Evolutionary conservation across 345 rosid species (phyloP).

Genomic region (Euphorbia tirucalli): DNA sequence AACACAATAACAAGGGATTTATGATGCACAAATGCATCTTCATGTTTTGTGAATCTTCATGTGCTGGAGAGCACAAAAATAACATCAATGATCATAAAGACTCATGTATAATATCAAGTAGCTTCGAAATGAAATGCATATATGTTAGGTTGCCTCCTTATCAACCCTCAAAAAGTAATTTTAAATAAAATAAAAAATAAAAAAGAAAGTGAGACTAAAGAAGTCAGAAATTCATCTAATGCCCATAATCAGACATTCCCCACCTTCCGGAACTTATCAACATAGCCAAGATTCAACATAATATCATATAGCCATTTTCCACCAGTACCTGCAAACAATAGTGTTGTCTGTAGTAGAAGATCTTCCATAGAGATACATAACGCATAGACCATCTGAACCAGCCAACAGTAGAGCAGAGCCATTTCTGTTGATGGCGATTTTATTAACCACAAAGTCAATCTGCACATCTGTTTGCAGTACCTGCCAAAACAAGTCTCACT

Average conservation of each 20-base stretch:
- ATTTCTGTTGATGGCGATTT: conserved; percentile 71
- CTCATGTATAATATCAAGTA: not conserved
- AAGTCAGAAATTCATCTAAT: no score
- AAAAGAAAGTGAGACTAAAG: not conserved
- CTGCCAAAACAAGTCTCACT: conserved; percentile 29
- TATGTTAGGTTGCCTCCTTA: not conserved
- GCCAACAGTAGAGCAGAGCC: conserved; percentile 74
- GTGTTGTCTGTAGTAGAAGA: conserved; percentile 47
- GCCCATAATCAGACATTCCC: no score
- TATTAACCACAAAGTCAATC: conserved; percentile 51
- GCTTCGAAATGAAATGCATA: not conserved
- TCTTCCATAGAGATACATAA: conserved; percentile 77
- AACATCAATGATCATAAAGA: not conserved
- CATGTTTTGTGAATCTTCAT: not conserved
- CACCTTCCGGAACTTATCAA: not conserved
- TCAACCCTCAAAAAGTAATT: not conserved
- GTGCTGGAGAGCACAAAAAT: no score
- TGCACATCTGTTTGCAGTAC: conserved; percentile 61
- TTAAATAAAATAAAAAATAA: not conserved
- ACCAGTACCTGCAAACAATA: conserved; percentile 67
- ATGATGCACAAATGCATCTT: not conserved
- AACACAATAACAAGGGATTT: not conserved
- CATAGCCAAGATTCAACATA: not conserved
- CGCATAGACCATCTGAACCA: conserved; percentile 63
- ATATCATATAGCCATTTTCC: not conserved